A percentile compares a stretch with the other conserved stretches of the same genome.
These are phyloP conservation scores for Zancudomyces culisetae DNA, from an alignment of 371 early-diverging fungal species.

Conservation along the genomic window DNA sequence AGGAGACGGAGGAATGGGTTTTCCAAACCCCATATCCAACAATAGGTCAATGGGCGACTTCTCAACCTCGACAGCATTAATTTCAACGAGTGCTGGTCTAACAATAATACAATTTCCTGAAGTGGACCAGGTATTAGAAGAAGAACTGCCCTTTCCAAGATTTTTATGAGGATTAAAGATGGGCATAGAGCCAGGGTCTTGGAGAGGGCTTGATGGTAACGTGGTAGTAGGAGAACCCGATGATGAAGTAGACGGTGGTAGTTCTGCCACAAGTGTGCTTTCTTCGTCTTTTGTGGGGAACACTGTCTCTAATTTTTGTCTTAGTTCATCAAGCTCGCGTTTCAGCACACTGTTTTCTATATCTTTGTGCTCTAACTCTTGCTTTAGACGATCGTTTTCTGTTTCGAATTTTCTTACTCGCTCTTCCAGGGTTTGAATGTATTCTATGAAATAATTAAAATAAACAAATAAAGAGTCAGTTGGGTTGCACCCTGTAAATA, in stretches of 20 bases:
- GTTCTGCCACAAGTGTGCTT: not conserved
- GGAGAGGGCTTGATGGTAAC: not conserved
- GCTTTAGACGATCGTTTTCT: slow-evolving; percentile 28
- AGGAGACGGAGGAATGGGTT: not conserved
- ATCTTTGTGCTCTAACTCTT: slow-evolving; percentile 25
- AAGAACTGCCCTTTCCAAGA: not conserved
- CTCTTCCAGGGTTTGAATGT: slow-evolving; percentile 58
- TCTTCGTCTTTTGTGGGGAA: not conserved
- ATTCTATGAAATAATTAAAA: slow-evolving; percentile 22
- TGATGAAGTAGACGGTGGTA: not conserved
- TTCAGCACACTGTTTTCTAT: slow-evolving; percentile 37
- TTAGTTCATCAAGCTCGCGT: slow-evolving; percentile 28
- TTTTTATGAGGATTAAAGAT: slow-evolving; percentile 22
- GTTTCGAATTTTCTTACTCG: slow-evolving; percentile 48
- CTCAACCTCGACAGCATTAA: not conserved
- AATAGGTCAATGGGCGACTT: not conserved
- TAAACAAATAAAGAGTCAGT: not conserved
- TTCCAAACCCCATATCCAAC: not conserved
- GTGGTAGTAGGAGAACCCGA: not conserved
- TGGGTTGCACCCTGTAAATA: not conserved
- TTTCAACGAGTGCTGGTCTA: not conserved
- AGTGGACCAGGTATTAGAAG: not conserved
- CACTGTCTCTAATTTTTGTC: slow-evolving; percentile 6
- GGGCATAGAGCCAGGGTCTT: not conserved
- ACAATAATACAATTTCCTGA: not conserved